Conservation (phyloP, 208 protist species). For the Leptomonas seymouri region DNA sequence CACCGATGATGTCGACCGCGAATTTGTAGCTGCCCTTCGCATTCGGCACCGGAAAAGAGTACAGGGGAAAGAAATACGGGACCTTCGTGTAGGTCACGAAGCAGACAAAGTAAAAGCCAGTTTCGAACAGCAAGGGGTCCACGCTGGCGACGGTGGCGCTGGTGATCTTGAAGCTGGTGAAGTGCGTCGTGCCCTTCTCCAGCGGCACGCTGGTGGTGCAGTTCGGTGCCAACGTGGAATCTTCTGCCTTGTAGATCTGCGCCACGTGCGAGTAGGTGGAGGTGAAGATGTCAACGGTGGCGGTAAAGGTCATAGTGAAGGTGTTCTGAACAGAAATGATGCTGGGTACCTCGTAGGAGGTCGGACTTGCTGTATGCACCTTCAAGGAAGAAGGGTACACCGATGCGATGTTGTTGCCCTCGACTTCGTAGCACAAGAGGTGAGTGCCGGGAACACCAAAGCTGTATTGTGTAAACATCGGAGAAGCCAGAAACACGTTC, state of each 20-base stretch:
- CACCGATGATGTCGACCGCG: conserved; percentile 77
- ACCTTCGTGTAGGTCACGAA: conserved; percentile 74
- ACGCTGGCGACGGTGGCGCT: conserved; percentile 60
- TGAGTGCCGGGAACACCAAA: conserved; percentile 60
- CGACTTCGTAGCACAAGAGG: conserved; percentile 80
- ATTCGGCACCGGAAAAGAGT: conserved; percentile 70
- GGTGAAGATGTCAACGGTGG: conserved; percentile 73
- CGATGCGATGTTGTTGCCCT: conserved; percentile 57
- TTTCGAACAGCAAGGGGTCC: conserved; percentile 40
- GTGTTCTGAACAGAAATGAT: conserved; percentile 38
- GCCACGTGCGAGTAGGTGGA: conserved; percentile 40
- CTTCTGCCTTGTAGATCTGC: conserved; percentile 46
- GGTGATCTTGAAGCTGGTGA: conserved; percentile 70
- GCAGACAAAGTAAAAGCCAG: conserved; percentile 86
- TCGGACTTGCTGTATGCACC: conserved; percentile 70
- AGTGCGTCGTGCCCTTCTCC: conserved; percentile 47
- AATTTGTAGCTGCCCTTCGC: conserved; percentile 74
- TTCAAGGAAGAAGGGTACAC: conserved; percentile 54
- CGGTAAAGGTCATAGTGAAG: conserved; percentile 73
- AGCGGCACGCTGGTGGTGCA: conserved; percentile 47
- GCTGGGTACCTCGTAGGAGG: conserved; percentile 68
- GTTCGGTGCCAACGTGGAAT: conserved; percentile 32
- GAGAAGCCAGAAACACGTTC: conserved; percentile 46
- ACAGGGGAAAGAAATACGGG: conserved; percentile 22
- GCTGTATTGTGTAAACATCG: conserved; percentile 42